Percentiles rank a stretch among this genome's conserved stretches.
Conservation (phyloP, 2,329 filamentous ascomycete genomes). For the Elsinoe arachidis region DNA sequence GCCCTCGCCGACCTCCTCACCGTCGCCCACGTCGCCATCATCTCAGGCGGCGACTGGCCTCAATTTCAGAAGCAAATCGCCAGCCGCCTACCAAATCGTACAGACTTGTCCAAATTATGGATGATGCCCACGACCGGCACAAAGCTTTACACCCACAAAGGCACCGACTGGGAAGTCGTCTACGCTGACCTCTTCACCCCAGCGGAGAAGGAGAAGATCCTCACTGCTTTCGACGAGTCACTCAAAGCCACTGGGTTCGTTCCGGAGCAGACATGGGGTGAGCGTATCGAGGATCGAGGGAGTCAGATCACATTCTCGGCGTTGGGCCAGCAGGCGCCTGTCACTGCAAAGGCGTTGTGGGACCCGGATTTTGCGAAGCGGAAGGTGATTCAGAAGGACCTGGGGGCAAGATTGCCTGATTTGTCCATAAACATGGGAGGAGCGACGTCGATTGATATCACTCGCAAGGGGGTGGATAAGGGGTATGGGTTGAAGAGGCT, state of each 20-base stretch:
- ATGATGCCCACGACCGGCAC: slow-evolving; percentile 37
- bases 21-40: slow-evolving; percentile 34
- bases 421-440: slow-evolving; percentile 36
- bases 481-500: slow-evolving; percentile 24
- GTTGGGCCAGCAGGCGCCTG: slow-evolving; percentile 34
- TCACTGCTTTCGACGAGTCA: slow-evolving; percentile 29
- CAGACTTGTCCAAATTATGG: slow-evolving; percentile 33
- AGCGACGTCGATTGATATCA: slow-evolving; percentile 35
- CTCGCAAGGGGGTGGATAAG: slow-evolving; percentile 34
- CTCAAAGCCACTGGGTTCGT: slow-evolving; percentile 31
- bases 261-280: slow-evolving; percentile 33
- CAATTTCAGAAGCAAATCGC: slow-evolving; percentile 36
- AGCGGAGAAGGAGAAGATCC: slow-evolving; percentile 24
- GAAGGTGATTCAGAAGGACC: slow-evolving; percentile 32
- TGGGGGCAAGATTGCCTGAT: slow-evolving; percentile 29
- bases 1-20: slow-evolving; percentile 29
- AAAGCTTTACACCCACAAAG: slow-evolving; percentile 31
- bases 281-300: slow-evolving; percentile 35
- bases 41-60: slow-evolving; percentile 36
- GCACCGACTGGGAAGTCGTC: slow-evolving; percentile 25
- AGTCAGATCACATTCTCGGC: slow-evolving; percentile 37
- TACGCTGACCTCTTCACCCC: slow-evolving; percentile 35
- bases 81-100: slow-evolving; percentile 29
- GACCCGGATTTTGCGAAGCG: slow-evolving; percentile 35
- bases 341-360: slow-evolving; percentile 31